phyloP scores from a whole-genome alignment of 2,329 filamentous ascomycete genomes.

The Pseudonectria buxi region DNA sequence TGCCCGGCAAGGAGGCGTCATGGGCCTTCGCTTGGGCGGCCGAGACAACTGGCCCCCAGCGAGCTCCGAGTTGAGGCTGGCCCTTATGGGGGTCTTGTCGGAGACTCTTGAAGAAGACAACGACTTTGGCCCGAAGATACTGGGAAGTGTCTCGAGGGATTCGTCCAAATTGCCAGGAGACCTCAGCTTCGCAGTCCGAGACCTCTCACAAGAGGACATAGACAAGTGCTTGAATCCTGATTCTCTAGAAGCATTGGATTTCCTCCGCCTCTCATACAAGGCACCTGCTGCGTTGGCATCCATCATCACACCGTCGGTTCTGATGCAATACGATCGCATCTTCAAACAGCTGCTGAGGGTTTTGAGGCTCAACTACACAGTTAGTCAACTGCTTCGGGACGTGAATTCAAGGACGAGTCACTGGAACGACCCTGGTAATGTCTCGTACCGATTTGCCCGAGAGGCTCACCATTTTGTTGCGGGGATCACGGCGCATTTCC shows the following conservation, averaged over 20 bases:
- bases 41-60: conserved; percentile 87
- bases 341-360: conserved; percentile 76
- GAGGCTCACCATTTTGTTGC: conserved; percentile 77
- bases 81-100: conserved; percentile 75
- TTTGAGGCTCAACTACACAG: conserved; percentile 70
- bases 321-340: conserved; percentile 77
- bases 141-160: conserved; percentile 24
- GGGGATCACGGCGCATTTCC: conserved; percentile 67
- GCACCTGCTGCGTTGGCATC: conserved; percentile 63
- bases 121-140: conserved; percentile 12
- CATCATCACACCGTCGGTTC: conserved; percentile 62
- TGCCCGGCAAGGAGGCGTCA: conserved; percentile 60
- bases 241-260: conserved; percentile 84
- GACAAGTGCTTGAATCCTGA: conserved; percentile 76
- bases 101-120: conserved; percentile 56
- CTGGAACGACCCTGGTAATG: conserved; percentile 31
- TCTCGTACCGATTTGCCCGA: conserved; percentile 55
- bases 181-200: conserved; percentile 77
- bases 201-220: conserved; percentile 71
- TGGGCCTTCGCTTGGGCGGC: conserved; percentile 77
- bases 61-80: conserved; percentile 84
- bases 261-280: conserved; percentile 79
- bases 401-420: conserved; percentile 34
- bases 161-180: conserved; percentile 54
- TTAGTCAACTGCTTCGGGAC: conserved; percentile 57